Percentiles rank a stretch among this genome's conserved stretches.
phyloP scores from a whole-genome alignment of 1,284 basidiomycete species.

The Apiotrichum akiyoshidainum region DNA sequence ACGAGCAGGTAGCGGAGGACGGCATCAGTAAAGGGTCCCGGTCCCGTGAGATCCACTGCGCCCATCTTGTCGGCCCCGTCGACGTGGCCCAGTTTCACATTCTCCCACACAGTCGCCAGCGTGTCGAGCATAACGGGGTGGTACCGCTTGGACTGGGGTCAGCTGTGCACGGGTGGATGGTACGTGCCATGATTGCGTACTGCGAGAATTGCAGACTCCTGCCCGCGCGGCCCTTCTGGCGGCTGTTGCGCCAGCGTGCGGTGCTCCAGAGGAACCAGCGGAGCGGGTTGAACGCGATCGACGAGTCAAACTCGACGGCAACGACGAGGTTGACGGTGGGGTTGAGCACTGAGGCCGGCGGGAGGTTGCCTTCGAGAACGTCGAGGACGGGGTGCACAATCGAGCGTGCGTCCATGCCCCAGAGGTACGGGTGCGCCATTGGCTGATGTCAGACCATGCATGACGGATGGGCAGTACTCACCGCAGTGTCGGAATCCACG shows the following conservation, averaged over 20 bases:
- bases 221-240: too few species aligned
- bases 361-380: too few species aligned
- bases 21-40: conserved; percentile 36
- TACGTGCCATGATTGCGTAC: too few species aligned
- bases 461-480: conserved; percentile 12
- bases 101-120: conserved; percentile 23
- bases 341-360: too few species aligned
- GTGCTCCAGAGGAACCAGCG: conserved; percentile 12
- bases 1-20: conserved; percentile 37
- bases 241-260: too few species aligned
- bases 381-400: too few species aligned
- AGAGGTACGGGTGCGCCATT: too few species aligned
- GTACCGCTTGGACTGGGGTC: conserved; percentile 26
- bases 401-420: too few species aligned
- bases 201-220: too few species aligned
- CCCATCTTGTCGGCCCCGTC: neutral
- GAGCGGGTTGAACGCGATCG: conserved; percentile 15
- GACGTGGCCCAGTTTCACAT: conserved; percentile 3
- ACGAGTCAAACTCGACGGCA: conserved; percentile 33
- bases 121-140: conserved; percentile 36
- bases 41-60: conserved; percentile 22
- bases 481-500: conserved; percentile 40
- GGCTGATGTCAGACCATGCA: too few species aligned
- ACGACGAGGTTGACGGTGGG: conserved; percentile 28
- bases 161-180: neutral